Percentiles rank a stretch among this genome's conserved stretches.
These are phyloP conservation scores for Hyaloscypha hepaticicola DNA, from an alignment of 495 filamentous ascomycete species.

Conservation along the genomic window DNA sequence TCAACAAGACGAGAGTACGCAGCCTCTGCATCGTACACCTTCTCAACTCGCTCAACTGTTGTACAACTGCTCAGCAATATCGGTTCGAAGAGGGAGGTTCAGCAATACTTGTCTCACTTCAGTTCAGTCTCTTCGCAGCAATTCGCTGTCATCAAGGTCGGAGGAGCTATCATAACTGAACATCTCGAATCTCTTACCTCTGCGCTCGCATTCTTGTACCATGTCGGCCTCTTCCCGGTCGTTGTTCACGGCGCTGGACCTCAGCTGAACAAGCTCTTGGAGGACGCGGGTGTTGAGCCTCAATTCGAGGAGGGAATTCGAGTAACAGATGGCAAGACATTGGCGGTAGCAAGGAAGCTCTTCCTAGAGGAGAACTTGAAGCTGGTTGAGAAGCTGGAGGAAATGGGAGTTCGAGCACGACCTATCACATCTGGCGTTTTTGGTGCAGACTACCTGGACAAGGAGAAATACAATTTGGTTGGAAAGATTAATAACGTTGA, in stretches of 20 bases:
- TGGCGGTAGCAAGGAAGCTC: conserved; percentile 84
- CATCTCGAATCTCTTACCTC: conserved; percentile 87
- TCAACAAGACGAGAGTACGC: conserved; percentile 27
- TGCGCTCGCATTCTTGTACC: conserved; percentile 87
- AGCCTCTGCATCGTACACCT: conserved; percentile 29
- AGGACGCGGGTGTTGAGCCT: conserved; percentile 90
- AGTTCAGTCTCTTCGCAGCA: conserved; percentile 95
- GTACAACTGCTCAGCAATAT: conserved; percentile 95
- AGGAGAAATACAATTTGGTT: conserved; percentile 90
- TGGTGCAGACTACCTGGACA: conserved; percentile 90
- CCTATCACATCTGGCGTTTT: conserved; percentile 94
- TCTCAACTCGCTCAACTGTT: conserved; percentile 80
- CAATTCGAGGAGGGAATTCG: conserved; percentile 96
- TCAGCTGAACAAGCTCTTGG: conserved; percentile 91
- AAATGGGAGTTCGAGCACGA: conserved; percentile 85
- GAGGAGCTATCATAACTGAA: conserved; percentile 95
- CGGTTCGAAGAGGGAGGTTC: conserved; percentile 93
- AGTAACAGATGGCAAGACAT: conserved; percentile 92
- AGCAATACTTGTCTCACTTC: conserved; percentile 98
- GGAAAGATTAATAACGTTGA: conserved; percentile 95
- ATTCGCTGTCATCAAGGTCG: conserved; percentile 99
- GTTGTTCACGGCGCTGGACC: conserved; percentile 96
- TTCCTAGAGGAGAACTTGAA: conserved; percentile 97
- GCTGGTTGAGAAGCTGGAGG: conserved; percentile 87
- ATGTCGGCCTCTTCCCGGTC: conserved; percentile 93